Percentiles rank a stretch among this genome's conserved stretches.
Evolutionary conservation across 805 yeast species (phyloP).

Genomic region (Metschnikowia shivogae): DNA sequence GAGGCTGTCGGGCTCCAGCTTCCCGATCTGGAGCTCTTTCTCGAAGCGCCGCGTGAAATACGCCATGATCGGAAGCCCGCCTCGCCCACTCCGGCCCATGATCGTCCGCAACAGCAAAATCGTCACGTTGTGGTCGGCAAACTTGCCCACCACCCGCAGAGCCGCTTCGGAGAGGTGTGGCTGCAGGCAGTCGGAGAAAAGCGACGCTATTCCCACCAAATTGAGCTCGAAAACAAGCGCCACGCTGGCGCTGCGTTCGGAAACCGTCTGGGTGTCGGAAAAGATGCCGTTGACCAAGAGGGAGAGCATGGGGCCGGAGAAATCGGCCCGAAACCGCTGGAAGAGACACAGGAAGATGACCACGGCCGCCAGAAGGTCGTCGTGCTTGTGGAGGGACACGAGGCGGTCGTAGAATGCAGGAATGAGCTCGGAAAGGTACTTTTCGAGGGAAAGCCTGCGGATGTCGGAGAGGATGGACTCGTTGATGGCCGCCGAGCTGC

Average conservation of each 20-base stretch:
- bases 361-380: slow-evolving; percentile 59
- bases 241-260: slow-evolving; percentile 9
- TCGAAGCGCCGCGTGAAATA: slow-evolving; percentile 33
- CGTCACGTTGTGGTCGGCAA: slow-evolving; percentile 11
- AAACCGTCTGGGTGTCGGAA: slow-evolving; percentile 3
- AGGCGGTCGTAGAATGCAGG: slow-evolving; percentile 62
- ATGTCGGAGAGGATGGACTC: slow-evolving; percentile 56
- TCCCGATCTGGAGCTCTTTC: not conserved
- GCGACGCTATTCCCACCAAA: slow-evolving; percentile 10
- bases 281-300: slow-evolving; percentile 11
- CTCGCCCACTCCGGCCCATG: not conserved
- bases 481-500: slow-evolving; percentile 40
- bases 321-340: slow-evolving; percentile 54
- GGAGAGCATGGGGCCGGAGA: slow-evolving; percentile 11
- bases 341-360: slow-evolving; percentile 71
- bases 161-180: slow-evolving; percentile 5
- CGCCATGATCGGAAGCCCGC: slow-evolving; percentile 34
- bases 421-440: slow-evolving; percentile 68
- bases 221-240: slow-evolving; percentile 13
- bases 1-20: not conserved
- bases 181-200: slow-evolving; percentile 13
- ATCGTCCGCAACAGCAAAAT: slow-evolving; percentile 3
- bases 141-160: slow-evolving; percentile 4
- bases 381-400: slow-evolving; percentile 44
- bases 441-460: slow-evolving; percentile 57